These are phyloP conservation scores for Aureobasidium leucospermi DNA, from an alignment of 2,329 filamentous ascomycete species.

Conservation along the genomic window DNA sequence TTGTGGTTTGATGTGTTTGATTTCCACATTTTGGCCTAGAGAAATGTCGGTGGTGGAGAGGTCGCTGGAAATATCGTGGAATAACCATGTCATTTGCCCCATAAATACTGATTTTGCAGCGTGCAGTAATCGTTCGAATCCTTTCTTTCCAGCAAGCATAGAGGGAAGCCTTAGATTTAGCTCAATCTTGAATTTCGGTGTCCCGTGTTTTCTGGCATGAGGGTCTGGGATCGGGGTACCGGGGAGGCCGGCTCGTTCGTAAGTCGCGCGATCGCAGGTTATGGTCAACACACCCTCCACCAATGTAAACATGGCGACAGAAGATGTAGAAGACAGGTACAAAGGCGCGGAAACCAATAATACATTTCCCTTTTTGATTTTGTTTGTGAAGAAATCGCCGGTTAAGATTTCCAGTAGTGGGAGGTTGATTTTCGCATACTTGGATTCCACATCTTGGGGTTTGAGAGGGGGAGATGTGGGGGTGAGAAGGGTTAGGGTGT, in stretches of 20 bases:
- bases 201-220: conserved; percentile 53
- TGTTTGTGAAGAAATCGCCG: conserved; percentile 70
- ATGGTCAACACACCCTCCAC: conserved; percentile 66
- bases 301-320: conserved; percentile 70
- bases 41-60: conserved; percentile 7
- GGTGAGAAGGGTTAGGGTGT: conserved; percentile 43
- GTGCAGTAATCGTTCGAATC: conserved; percentile 69
- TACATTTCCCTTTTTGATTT: conserved; percentile 66
- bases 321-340: conserved; percentile 57
- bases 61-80: conserved; percentile 50
- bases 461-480: not conserved
- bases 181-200: conserved; percentile 70
- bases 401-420: conserved; percentile 64
- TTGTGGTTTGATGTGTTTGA: conserved; percentile 22
- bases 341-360: not conserved
- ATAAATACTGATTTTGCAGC: conserved; percentile 72
- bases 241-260: conserved; percentile 73
- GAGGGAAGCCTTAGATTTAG: conserved; percentile 64
- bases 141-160: conserved; percentile 78
- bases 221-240: conserved; percentile 58
- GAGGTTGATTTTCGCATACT: conserved; percentile 61
- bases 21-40: conserved; percentile 24
- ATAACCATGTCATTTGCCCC: conserved; percentile 66
- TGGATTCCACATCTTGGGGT: conserved; percentile 24
- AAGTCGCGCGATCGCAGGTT: conserved; percentile 72